Evolutionary conservation across 176 grass and related monocot species (phyloP).

Genomic region (Elymus sibiricus): DNA sequence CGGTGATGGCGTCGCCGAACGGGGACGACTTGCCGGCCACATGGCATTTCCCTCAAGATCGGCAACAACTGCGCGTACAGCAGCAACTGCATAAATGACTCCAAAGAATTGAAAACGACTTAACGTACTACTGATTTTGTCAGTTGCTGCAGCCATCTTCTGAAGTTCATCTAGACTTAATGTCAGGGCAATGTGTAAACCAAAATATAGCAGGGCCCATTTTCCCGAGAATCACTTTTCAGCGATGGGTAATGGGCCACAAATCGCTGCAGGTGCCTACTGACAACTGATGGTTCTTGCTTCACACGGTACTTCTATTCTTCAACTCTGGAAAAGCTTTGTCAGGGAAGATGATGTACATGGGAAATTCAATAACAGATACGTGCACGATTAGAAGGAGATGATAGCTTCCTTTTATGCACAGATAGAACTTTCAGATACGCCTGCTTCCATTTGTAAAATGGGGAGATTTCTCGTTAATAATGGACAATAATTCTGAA

Average conservation of each 20-base stretch:
- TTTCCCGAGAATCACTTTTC: constrained; percentile 46
- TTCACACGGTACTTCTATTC: constrained; percentile 52
- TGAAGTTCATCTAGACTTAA: constrained; percentile 78
- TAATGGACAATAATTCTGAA: constrained; percentile 6
- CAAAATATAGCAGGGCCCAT: constrained; percentile 74
- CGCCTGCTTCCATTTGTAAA: background rate
- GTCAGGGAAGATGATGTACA: background rate
- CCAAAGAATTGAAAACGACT: too few relatives aligned
- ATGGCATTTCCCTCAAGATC: background rate
- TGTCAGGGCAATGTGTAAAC: constrained; percentile 69
- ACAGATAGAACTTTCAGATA: background rate
- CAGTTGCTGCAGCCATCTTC: constrained; percentile 66
- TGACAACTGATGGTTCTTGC: constrained; percentile 35
- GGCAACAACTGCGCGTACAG: constrained; percentile 27
- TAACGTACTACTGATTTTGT: constrained; percentile 51
- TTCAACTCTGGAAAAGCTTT: constrained; percentile 42
- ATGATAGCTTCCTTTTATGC: background rate
- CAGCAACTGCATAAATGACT: too few relatives aligned
- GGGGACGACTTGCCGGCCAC: background rate
- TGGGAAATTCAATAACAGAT: background rate
- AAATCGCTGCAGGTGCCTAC: constrained; percentile 55
- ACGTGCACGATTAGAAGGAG: background rate
- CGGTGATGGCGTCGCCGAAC: background rate
- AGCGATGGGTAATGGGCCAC: constrained; percentile 58
- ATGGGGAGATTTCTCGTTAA: background rate